Evolutionary conservation across 139 green algal genomes (phyloP).

Genomic region (Diplosphaera chodatii): DNA sequence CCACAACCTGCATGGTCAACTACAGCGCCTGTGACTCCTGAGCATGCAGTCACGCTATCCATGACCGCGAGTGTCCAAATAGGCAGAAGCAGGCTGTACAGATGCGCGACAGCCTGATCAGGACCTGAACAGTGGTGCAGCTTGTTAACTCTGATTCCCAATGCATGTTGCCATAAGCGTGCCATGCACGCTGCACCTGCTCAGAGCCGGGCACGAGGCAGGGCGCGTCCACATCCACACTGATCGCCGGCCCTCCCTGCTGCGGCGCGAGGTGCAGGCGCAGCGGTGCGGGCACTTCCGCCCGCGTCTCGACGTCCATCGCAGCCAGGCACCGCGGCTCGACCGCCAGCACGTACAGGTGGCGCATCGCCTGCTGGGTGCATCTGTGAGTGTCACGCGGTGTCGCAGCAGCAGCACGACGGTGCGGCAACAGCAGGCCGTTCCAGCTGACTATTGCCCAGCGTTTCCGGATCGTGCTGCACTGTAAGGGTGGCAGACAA

Average conservation of each 20-base stretch:
- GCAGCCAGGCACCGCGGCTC: constrained; percentile 71
- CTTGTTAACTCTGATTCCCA: background rate
- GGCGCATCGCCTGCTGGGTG: constrained; percentile 74
- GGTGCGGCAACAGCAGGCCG: background rate
- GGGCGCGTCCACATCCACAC: constrained; percentile 31
- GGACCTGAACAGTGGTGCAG: background rate
- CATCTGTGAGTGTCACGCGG: too few relatives aligned
- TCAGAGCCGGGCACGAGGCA: constrained; percentile 70
- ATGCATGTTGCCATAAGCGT: background rate
- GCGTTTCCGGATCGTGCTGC: background rate
- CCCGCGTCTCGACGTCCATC: constrained; percentile 69
- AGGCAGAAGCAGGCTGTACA: background rate
- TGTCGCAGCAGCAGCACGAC: background rate
- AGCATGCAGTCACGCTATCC: background rate
- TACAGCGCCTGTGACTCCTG: background rate
- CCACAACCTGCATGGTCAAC: constrained; percentile 13
- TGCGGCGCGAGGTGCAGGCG: constrained; percentile 14
- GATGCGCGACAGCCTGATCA: background rate
- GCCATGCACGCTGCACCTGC: constrained; percentile 16
- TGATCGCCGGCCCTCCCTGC: background rate
- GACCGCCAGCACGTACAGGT: constrained; percentile 89
- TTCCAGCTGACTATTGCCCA: too few relatives aligned
- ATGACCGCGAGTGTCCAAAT: background rate
- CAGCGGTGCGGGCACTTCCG: constrained; percentile 69
- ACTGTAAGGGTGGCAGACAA: background rate